Conservation (phyloP, 768 basidiomycete genomes). For the Boletus subparvulus region DNA sequence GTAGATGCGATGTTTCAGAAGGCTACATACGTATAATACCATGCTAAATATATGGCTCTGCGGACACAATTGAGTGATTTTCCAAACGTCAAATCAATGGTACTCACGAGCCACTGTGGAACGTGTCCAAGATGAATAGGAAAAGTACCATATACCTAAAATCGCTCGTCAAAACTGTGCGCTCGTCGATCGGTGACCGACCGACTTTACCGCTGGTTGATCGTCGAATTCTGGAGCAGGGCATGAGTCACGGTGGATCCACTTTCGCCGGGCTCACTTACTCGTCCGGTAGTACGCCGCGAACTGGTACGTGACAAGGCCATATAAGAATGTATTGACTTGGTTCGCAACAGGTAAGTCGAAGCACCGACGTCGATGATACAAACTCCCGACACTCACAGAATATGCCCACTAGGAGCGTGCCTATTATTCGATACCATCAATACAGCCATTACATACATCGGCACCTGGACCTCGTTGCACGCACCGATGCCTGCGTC, state of each 20-base stretch:
- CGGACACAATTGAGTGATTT: neutral
- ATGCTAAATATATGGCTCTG: constrained; percentile 23
- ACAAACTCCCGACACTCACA: constrained; percentile 6
- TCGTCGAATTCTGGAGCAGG: constrained; percentile 13
- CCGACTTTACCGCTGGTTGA: constrained; percentile 7
- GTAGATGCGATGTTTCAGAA: too few species aligned
- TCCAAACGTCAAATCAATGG: neutral
- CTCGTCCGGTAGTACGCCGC: constrained; percentile 35
- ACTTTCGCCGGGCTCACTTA: neutral
- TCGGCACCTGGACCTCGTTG: neutral
- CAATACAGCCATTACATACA: neutral
- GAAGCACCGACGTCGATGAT: neutral
- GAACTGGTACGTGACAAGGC: constrained; percentile 46
- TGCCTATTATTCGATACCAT: constrained; percentile 6
- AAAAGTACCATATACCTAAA: neutral
- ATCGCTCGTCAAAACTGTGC: neutral
- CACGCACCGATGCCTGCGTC: constrained; percentile 6
- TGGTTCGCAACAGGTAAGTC: neutral
- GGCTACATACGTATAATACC: constrained; percentile 14
- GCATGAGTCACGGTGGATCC: neutral
- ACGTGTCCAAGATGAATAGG: neutral
- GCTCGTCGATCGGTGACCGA: neutral
- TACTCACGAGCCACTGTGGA: constrained; percentile 9
- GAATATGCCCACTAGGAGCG: constrained; percentile 20
- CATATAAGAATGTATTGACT: constrained; percentile 37